A percentile compares a stretch with the other conserved stretches of the same genome.
Conservation (phyloP, 305 asterid genomes). For the Nicotiana rustica region DNA sequence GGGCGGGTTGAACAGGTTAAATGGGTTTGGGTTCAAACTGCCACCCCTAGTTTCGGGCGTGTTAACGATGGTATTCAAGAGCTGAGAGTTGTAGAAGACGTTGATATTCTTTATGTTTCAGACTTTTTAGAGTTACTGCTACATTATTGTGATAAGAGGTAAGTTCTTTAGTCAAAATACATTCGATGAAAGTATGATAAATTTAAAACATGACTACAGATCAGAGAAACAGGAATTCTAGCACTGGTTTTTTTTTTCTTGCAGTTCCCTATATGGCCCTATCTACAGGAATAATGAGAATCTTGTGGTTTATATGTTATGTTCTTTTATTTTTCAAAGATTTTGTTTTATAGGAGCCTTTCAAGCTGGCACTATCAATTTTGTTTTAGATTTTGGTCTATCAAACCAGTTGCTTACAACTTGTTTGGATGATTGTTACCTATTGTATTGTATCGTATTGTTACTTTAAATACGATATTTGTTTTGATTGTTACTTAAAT, state of each 20-base stretch:
- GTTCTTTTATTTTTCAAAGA: neutral
- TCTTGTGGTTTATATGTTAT: neutral
- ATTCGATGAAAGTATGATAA: neutral
- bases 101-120: neutral
- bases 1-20: too few species aligned
- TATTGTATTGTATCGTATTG: too few species aligned
- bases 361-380: neutral
- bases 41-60: too few species aligned
- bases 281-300: conserved; percentile 12
- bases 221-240: neutral
- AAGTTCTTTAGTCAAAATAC: neutral
- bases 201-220: neutral
- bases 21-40: too few species aligned
- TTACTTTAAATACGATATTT: too few species aligned
- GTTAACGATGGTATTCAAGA: conserved; percentile 18
- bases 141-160: neutral
- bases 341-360: neutral
- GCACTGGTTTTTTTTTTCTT: neutral
- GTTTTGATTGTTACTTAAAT: too few species aligned
- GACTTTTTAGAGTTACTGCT: neutral
- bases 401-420: too few species aligned
- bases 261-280: neutral
- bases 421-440: too few species aligned
- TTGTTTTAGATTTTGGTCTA: neutral
- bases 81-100: neutral